Base-by-base conservation (phyloP, 306 rosid species). In the Rubus parviflorus region DNA sequence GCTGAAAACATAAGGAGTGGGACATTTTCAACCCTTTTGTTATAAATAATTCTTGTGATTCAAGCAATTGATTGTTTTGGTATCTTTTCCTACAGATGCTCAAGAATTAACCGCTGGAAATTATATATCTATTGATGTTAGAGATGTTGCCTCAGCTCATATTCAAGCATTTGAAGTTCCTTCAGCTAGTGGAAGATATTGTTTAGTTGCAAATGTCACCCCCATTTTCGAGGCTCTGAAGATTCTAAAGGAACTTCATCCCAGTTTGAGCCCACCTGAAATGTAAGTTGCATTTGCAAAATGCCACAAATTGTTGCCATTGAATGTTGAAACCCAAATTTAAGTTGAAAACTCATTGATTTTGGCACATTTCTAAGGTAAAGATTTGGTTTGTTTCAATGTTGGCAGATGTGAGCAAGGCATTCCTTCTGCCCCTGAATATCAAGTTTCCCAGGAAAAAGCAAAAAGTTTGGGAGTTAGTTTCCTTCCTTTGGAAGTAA, bases 101-200 rank as follows among this genome's bases (percentile, higher is more conserved):
- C 14, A 51, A 22, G 74, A 8, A 3, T 14, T 40, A 54, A 58
- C 71, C 9, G 17, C 11, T 45, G 1, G 19, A 10, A 68, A 5
- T 30, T 52, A 64, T 30, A 1, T 8, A 10, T 20, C 7, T 73
- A 30, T 22, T 35, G 85, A 81, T 77, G 85, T 81, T 56, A 81
- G 81, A 77, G 85, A 72, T 72, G 70, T 77, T 51, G 85, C 78
- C 19, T 30, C 3, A 2, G 70, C 85, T 8, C 85, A 81, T 81
- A 30, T 72, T 38, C 70, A 46, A 74, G 79, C 83, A 66, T 56
- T 74, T 46, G 83, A 80, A 56, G 49, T n/a, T 37, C 49, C 74
- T 66, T 64, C 75, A 46, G 81, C 81, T 37, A 72, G 30, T 71
- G 81, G 85, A 48, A 77, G 85, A 65, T 81, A 81, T 56, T 72